Evolutionary conservation across 306 rosid species (phyloP).

Genomic region (Ormosia semicastrata): DNA sequence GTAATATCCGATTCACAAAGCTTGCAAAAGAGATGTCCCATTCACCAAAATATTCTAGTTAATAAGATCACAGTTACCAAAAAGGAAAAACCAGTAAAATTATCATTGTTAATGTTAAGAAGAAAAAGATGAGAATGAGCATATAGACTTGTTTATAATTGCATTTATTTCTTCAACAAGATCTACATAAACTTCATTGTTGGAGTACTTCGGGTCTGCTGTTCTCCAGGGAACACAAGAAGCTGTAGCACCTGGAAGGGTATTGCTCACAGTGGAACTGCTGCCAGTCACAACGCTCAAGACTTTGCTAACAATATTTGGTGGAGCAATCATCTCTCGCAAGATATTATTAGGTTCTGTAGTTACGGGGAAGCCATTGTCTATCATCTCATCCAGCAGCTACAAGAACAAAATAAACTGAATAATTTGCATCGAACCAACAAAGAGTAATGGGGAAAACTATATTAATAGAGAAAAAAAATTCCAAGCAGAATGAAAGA

Average conservation of each 20-base stretch:
- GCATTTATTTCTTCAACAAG: slow-evolving; percentile 95
- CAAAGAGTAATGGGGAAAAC: neutral
- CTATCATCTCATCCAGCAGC: slow-evolving; percentile 99
- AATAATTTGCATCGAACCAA: slow-evolving; percentile 3
- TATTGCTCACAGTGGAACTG: slow-evolving; percentile 83
- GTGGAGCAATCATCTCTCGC: slow-evolving; percentile 94
- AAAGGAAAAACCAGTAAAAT: neutral
- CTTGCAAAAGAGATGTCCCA: neutral
- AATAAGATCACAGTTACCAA: neutral
- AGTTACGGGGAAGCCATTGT: slow-evolving; percentile 96
- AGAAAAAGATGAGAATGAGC: slow-evolving; percentile 13
- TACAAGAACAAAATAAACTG: slow-evolving; percentile 35
- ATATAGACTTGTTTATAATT: slow-evolving; percentile 66
- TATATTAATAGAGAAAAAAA: neutral
- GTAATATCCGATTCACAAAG: slow-evolving; percentile 18
- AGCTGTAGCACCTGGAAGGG: slow-evolving; percentile 77
- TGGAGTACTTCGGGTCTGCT: slow-evolving; percentile 65
- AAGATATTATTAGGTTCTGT: slow-evolving; percentile 88
- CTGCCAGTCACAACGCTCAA: slow-evolving; percentile 92
- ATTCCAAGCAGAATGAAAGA: too few relatives aligned
- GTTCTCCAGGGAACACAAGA: slow-evolving; percentile 90
- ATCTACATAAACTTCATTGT: slow-evolving; percentile 82
- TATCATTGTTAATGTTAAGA: neutral
- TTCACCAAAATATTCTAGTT: neutral
- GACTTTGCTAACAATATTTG: slow-evolving; percentile 85